These are phyloP conservation scores for Sequoiadendron giganteum DNA, from an alignment of 75 land plant genomes.

Conservation along the genomic window DNA sequence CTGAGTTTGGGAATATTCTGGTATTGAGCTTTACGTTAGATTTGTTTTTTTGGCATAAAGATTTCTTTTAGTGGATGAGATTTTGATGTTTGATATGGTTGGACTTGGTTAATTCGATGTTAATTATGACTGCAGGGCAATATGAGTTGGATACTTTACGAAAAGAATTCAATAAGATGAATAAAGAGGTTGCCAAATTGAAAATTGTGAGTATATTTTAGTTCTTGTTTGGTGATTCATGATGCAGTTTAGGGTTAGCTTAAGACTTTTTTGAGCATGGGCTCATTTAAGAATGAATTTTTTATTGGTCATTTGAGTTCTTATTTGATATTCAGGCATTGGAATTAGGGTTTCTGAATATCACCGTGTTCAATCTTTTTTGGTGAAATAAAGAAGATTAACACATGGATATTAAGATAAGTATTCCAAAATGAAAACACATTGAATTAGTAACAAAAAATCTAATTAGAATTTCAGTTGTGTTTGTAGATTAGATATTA, in stretches of 20 bases:
- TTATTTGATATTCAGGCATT: neutral
- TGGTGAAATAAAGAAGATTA: neutral
- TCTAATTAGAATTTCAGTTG: neutral
- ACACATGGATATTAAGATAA: neutral
- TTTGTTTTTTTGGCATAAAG: neutral
- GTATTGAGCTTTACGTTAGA: too few relatives aligned
- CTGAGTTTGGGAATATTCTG: too few relatives aligned
- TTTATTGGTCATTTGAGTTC: neutral
- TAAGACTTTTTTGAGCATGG: neutral
- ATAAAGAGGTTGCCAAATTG: slow-evolving; percentile 64
- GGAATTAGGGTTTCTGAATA: neutral
- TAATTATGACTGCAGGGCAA: slow-evolving; percentile 46
- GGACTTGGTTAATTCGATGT: neutral
- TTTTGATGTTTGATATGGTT: neutral
- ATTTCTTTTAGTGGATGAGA: neutral
- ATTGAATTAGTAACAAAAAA: neutral
- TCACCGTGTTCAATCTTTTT: neutral
- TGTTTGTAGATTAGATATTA: neutral
- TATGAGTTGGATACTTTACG: slow-evolving; percentile 58
- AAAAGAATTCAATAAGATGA: slow-evolving; percentile 67
- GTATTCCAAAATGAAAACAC: neutral
- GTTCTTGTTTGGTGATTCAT: neutral
- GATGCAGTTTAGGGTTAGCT: neutral
- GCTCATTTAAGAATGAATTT: neutral
- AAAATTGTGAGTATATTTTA: slow-evolving; percentile 42